Base-by-base conservation (phyloP, 768 basidiomycete genomes). In the Rhodocollybia butyracea region DNA sequence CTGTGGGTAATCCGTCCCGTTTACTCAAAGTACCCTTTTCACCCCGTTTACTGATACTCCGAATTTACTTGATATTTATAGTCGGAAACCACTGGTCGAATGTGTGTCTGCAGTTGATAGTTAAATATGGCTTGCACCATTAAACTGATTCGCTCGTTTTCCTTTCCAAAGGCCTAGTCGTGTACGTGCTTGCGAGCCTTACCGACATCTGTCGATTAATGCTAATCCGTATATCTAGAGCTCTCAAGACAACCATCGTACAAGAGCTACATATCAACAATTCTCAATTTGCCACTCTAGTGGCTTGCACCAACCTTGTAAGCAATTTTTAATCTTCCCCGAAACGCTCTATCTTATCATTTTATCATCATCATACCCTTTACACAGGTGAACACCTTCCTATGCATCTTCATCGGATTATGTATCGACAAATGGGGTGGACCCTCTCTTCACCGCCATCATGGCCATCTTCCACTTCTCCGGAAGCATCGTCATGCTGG, bases 61-160 rank as follows among this genome's bases (percentile, higher is more conserved):
- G 53, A 38, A 46, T 13, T 32, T 38, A 19, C 8, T 19, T 7
- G 19, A 24, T 47, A 6, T 22, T 47, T 47, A 11, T 50, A 75
- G 73, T 75, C 43, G 73, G 73, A 2, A 73, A 75, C 57, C 73
- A 75, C 55, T 75, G 73, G 73, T 75, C 73, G n/a, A 73, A 72
- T 56, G 73, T 73, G 55, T 56, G 70, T 57, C n/a, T n/a, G n/a
- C n/a, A n/a, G n/a, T n/a, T n/a, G n/a, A n/a, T n/a, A n/a, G n/a
- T n/a, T n/a, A n/a, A n/a, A n/a, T n/a, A n/a, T n/a, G n/a, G n/a
- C n/a, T n/a, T n/a, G n/a, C n/a, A n/a, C n/a, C n/a, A n/a, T n/a
- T n/a, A n/a, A n/a, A n/a, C n/a, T n/a, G n/a, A n/a, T n/a, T n/a
- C n/a, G n/a, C 17, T 29, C 57, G 45, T 40, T 54, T 46, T 10